These are phyloP conservation scores for Cynanchum wilfordii DNA, from an alignment of 257 asterid species.

Conservation along the genomic window DNA sequence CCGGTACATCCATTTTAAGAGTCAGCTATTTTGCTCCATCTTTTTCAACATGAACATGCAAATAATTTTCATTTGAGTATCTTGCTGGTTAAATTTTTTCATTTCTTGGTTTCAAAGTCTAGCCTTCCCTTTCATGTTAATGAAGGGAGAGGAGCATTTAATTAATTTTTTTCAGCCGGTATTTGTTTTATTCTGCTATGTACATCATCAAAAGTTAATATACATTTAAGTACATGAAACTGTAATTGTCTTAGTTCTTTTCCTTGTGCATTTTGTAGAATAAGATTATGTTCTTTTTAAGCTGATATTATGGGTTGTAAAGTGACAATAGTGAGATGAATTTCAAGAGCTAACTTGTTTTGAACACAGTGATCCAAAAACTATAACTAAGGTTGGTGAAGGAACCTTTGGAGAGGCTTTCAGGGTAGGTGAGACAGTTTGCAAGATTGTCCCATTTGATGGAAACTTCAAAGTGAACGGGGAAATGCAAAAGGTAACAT, in stretches of 20 bases:
- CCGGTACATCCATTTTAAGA: not conserved
- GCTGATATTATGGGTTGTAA: not conserved
- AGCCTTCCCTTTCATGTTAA: slow-evolving; percentile 6
- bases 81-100: not conserved
- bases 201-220: not conserved
- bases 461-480: slow-evolving; percentile 80
- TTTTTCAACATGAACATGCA: not conserved
- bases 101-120: not conserved
- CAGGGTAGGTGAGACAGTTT: slow-evolving; percentile 72
- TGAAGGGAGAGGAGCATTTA: not conserved
- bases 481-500: slow-evolving; percentile 77
- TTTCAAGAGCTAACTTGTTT: slow-evolving; percentile 2
- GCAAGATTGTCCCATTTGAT: slow-evolving; percentile 92
- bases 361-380: slow-evolving; percentile 47
- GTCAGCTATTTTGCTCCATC: not conserved
- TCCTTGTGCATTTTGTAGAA: not conserved
- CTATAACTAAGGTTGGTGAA: slow-evolving; percentile 75
- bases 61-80: not conserved
- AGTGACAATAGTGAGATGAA: not conserved
- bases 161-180: not conserved
- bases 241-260: not conserved
- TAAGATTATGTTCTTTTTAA: not conserved
- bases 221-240: not conserved
- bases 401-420: slow-evolving; percentile 98
- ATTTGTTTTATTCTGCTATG: not conserved